Evolutionary conservation across 2,329 filamentous ascomycete genomes (phyloP), one percentile per base, ranked within the genome.

Genomic region (Daldinia sp.): DNA sequence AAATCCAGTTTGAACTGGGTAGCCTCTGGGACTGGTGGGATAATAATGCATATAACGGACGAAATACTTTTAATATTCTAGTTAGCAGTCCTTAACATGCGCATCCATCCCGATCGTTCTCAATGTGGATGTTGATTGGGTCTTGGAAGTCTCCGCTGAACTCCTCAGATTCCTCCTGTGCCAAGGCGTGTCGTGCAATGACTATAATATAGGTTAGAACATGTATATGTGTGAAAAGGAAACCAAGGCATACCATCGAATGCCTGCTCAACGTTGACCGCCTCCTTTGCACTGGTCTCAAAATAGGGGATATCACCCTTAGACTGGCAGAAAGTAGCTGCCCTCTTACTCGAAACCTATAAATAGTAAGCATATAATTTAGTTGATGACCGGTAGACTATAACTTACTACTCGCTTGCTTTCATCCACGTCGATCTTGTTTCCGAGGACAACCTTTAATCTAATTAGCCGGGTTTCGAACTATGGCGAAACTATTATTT

Each of bases 381-480:
- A 30, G 20, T 26, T 13, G 30, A 4, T 20, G n/a, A 9, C 15
- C 13, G 37, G 13, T 35, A 5, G 13, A 33, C 18, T 5, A 4
- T 13, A 23, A 68, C 87, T 75, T 79, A 92, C 92, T 86, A 96
- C 93, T 80, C 96, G 89, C 87, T 98, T 98, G 86, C 92, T 97
- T 83, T 98, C 96, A 80, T 98, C 96, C 51, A 98, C 91, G 84
- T 99, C 96, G 76, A 99, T 97, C 88, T 99, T 99, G 88, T 99
- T 99, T 65, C 96, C 96, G 66, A 99, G 89, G 42, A 99, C 96
- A 67, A 97, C 92, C 92, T 95, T 51, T 10, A 74, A 39, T 41
- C 6, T 63, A 18, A 65, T 72, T 55, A 70, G 65, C 41, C 5
- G 13, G 12, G 28, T 28, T 41, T n/a, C 26, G 15, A 15, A 15